Conservation (phyloP, 31 red algal species). For the Asparagopsis taxiformis region DNA sequence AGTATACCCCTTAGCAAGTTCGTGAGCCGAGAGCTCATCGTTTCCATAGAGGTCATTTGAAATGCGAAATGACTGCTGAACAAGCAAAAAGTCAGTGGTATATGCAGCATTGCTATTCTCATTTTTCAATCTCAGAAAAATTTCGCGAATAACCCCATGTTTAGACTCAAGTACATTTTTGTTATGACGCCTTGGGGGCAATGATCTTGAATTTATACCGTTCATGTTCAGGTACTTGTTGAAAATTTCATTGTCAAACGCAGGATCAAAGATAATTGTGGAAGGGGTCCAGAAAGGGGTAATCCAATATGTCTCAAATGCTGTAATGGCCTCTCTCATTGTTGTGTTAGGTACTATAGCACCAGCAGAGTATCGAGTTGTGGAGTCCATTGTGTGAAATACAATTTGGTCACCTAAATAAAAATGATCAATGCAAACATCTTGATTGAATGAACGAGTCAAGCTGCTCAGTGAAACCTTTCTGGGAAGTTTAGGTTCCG, state of each 20-base stretch:
- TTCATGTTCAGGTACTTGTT: background rate
- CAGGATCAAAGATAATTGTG: background rate
- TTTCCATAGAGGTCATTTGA: too few relatives aligned
- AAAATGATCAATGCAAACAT: slow-evolving; percentile 7
- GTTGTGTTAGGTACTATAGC: slow-evolving; percentile 3
- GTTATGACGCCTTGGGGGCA: too few relatives aligned
- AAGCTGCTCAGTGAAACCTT: slow-evolving; percentile 11
- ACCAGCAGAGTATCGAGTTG: slow-evolving; percentile 11
- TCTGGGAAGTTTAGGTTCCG: background rate
- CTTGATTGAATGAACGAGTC: slow-evolving; percentile 4
- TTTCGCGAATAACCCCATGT: too few relatives aligned
- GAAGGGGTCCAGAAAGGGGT: slow-evolving; percentile 12
- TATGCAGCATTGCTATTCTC: too few relatives aligned
- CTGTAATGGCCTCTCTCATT: background rate
- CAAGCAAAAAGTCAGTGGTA: too few relatives aligned
- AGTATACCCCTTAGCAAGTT: too few relatives aligned
- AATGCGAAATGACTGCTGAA: too few relatives aligned
- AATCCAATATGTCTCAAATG: background rate
- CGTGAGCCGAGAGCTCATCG: too few relatives aligned
- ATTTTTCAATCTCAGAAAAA: too few relatives aligned
- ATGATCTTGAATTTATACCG: too few relatives aligned
- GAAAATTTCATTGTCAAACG: background rate
- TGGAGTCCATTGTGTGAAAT: slow-evolving; percentile 16
- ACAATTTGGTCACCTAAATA: slow-evolving; percentile 11
- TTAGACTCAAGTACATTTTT: too few relatives aligned